Percentiles rank a stretch among this genome's conserved stretches.
Conservation (phyloP, 2,329 filamentous ascomycete genomes). For the Sporothrix globosa region DNA sequence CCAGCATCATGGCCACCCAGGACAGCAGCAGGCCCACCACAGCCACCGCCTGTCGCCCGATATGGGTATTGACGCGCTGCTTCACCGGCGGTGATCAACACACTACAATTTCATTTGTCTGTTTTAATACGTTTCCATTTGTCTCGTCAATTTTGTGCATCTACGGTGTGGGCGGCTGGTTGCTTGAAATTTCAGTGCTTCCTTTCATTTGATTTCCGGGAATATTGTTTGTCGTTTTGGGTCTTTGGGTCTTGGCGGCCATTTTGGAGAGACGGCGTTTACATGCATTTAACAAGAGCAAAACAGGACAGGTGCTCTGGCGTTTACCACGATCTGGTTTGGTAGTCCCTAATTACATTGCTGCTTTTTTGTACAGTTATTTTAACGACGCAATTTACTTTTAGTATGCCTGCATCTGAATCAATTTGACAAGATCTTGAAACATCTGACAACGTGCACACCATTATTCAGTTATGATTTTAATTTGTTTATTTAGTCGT, state of each 20-base stretch:
- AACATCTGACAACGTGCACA: too few relatives aligned
- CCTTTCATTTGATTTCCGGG: not conserved
- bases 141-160: not conserved
- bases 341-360: not conserved
- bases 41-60: constrained; percentile 56
- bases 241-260: not conserved
- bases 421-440: too few relatives aligned
- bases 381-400: not conserved
- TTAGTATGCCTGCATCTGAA: not conserved
- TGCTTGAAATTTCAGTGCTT: not conserved
- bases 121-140: not conserved
- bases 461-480: too few relatives aligned
- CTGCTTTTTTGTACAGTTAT: not conserved
- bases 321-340: constrained; percentile 14
- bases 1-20: constrained; percentile 52
- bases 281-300: not conserved
- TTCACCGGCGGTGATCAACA: constrained; percentile 21
- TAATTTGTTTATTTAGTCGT: too few relatives aligned
- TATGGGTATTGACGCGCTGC: constrained; percentile 60
- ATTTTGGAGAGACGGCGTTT: constrained; percentile 5
- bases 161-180: not conserved
- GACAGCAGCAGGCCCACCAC: constrained; percentile 57
- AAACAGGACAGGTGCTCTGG: not conserved
- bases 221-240: constrained; percentile 1
- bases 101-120: not conserved